A percentile compares a stretch with the other conserved stretches of the same genome.
Evolutionary conservation across 169 alveolate genomes (phyloP).

Genomic region (Ichthyophthirius multifiliis): DNA sequence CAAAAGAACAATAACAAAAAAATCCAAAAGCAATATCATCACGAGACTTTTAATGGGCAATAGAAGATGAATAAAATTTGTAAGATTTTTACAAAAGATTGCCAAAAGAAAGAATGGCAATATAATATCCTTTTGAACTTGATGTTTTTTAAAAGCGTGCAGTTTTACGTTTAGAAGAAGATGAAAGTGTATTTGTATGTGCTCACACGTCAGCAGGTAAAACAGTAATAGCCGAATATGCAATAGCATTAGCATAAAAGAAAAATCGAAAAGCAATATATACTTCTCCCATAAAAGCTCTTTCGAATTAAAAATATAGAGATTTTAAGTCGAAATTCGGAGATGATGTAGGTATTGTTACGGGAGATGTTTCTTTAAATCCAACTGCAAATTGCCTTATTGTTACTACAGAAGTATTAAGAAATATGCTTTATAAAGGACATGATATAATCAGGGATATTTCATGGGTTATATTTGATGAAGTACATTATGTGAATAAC

Average conservation of each 20-base stretch:
- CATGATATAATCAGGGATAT: constrained; percentile 83
- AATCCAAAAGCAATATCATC: not conserved
- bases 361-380: constrained; percentile 98
- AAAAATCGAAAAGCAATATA: constrained; percentile 93
- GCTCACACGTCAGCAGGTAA: constrained; percentile 99
- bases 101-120: constrained; percentile 61
- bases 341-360: constrained; percentile 92
- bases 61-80: constrained; percentile 40
- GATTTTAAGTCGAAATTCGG: constrained; percentile 88
- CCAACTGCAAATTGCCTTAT: constrained; percentile 95
- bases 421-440: constrained; percentile 90
- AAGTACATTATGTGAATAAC: constrained; percentile 98
- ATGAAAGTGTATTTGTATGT: constrained; percentile 95
- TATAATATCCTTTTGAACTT: constrained; percentile 92
- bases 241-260: constrained; percentile 94
- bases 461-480: constrained; percentile 98
- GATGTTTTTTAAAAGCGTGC: constrained; percentile 97
- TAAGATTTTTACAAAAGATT: constrained; percentile 44
- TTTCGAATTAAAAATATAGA: constrained; percentile 94
- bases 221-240: constrained; percentile 98
- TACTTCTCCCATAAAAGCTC: constrained; percentile 99
- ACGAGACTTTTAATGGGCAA: constrained; percentile 29
- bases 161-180: constrained; percentile 88
- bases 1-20: not conserved
- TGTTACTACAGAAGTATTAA: constrained; percentile 98